Percentiles rank a stretch among this genome's conserved stretches.
Conservation (phyloP, 2,329 filamentous ascomycete genomes). For the Diaporthe citriasiana region DNA sequence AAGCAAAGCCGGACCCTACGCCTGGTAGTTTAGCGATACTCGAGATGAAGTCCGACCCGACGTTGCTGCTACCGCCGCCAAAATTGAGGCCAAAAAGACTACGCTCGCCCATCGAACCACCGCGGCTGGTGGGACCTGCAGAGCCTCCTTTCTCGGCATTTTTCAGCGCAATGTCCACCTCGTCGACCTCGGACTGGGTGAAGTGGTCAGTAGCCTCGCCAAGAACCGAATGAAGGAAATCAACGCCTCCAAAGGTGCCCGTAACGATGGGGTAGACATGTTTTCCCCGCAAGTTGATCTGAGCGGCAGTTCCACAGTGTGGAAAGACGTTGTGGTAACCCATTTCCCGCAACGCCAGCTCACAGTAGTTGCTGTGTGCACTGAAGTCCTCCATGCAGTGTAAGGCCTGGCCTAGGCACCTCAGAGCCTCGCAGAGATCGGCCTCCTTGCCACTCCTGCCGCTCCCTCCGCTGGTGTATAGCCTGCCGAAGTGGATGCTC, state of each 20-base stretch:
- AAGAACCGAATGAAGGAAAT: slow-evolving; percentile 85
- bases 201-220: slow-evolving; percentile 87
- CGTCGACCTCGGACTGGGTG: slow-evolving; percentile 86
- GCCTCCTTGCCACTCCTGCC: slow-evolving; percentile 76
- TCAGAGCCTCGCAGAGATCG: slow-evolving; percentile 84
- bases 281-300: slow-evolving; percentile 76
- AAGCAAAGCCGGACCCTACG: slow-evolving; percentile 74
- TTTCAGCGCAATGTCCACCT: slow-evolving; percentile 81
- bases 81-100: slow-evolving; percentile 54
- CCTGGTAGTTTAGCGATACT: slow-evolving; percentile 83
- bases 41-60: slow-evolving; percentile 73
- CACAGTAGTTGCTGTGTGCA: slow-evolving; percentile 87
- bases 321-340: slow-evolving; percentile 78
- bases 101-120: slow-evolving; percentile 45
- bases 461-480: slow-evolving; percentile 77
- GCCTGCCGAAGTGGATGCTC: slow-evolving; percentile 82
- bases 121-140: slow-evolving; percentile 48
- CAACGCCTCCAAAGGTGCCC: slow-evolving; percentile 81
- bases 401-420: slow-evolving; percentile 81
- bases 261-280: slow-evolving; percentile 82
- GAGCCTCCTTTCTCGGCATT: slow-evolving; percentile 67
- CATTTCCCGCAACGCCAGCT: slow-evolving; percentile 81
- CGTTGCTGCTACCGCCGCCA: slow-evolving; percentile 51
- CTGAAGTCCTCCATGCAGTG: slow-evolving; percentile 86
- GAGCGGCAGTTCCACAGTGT: slow-evolving; percentile 76